phyloP scores from a whole-genome alignment of 2,329 filamentous ascomycete genomes.

The Cladosporium oxysporum region DNA sequence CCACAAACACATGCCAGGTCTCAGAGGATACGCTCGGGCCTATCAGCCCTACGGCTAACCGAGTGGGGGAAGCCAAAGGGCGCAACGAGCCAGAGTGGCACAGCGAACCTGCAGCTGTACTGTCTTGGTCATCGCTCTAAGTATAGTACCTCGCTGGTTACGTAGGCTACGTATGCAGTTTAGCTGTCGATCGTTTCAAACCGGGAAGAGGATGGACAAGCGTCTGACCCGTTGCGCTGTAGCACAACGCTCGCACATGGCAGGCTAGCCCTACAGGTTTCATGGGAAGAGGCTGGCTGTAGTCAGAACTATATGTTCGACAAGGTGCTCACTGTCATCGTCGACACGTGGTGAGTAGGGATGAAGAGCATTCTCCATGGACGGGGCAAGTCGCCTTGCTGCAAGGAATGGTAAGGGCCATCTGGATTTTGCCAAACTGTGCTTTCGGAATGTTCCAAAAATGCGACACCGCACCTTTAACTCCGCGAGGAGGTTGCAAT shows the following conservation, averaged over 20 bases:
- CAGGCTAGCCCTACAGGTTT: constrained; percentile 13
- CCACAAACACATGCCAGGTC: constrained; percentile 18
- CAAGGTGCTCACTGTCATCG: constrained; percentile 19
- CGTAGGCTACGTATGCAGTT: constrained; percentile 2
- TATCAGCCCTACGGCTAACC: constrained; percentile 19
- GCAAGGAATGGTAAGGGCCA: neutral
- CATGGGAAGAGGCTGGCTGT: constrained; percentile 1
- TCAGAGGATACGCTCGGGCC: neutral
- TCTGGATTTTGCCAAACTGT: neutral
- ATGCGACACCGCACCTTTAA: neutral
- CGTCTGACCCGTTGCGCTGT: constrained; percentile 14
- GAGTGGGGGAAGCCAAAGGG: constrained; percentile 6
- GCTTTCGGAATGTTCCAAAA: constrained; percentile 11
- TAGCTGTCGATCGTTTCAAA: constrained; percentile 16
- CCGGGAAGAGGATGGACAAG: constrained; percentile 4
- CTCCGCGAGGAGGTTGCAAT: neutral
- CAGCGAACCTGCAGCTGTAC: constrained; percentile 5
- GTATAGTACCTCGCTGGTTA: constrained; percentile 14
- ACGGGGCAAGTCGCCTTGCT: neutral
- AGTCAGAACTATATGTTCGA: constrained; percentile 18
- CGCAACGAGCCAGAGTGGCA: constrained; percentile 6
- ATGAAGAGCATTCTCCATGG: neutral
- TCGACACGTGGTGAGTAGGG: constrained; percentile 17
- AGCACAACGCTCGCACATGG: constrained; percentile 20
- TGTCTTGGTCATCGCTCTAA: constrained; percentile 21